Evolutionary conservation across 1,284 basidiomycete genomes (phyloP), one percentile per base, ranked within the genome.

Genomic region (Ustilago esculenta): DNA sequence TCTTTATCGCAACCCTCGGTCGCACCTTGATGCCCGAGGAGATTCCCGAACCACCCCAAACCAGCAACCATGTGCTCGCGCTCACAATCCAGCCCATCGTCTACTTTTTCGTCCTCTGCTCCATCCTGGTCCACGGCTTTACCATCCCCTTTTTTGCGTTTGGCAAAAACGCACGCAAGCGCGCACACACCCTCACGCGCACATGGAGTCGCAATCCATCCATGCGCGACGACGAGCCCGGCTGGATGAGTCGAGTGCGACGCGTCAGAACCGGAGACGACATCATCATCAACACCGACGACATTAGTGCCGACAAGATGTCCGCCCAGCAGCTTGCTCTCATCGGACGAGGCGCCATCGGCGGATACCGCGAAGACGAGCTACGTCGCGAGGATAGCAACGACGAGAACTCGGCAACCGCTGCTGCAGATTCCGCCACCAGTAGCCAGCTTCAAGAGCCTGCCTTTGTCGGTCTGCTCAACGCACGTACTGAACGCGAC

Each of bases 111-210:
- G 76, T 82, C 21, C 69, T 82, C 20, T 75, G 76, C 47, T 81
- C 80, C 34, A 74, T 79, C 47, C 49, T 75, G 39, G 70, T 82
- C 1, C 81, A 82, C 55, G 81, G 81, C 33, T 76, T 82, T 40
- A 81, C 80, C 25, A 65, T 82, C 17, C 81, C 81, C 29, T 81
- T 82, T 58, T 82, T 82, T 30, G 75, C 78, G 3, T 80, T 81
- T 45, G 72, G 72, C 25, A 73, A 74, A 53, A 60, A 65, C 21
- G 73, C 73, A 3, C 66, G 72, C 18, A 71, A 46, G 34, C 63
- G 66, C 7, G 75, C 75, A 0, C 75, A 77, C 40, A 79, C 75
- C 10, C 39, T 80, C 29, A 73, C 76, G 8, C 58, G 77, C 6
- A 80, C 79, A 1, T 74, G 76, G 61, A 76, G 67, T 40, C 46